Evolutionary conservation across 805 yeast genomes (phyloP).

Genomic region (Nakazawaea populi): DNA sequence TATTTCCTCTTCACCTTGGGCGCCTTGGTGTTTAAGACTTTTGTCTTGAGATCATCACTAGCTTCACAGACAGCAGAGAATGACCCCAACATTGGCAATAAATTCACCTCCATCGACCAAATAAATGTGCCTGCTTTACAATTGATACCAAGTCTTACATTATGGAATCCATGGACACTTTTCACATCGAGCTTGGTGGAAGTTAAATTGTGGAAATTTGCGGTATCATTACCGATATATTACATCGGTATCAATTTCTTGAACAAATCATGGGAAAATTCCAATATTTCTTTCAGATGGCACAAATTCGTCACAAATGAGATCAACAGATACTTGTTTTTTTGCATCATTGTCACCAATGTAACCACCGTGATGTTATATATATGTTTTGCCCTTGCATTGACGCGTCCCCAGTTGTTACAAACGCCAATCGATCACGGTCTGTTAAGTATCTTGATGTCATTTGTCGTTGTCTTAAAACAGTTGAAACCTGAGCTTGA

Average conservation of each 20-base stretch:
- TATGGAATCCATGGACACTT: slow-evolving; percentile 60
- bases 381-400: slow-evolving; percentile 28
- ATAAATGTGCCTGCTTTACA: slow-evolving; percentile 47
- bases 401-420: slow-evolving; percentile 30
- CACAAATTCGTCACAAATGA: slow-evolving; percentile 23
- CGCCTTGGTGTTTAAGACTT: not conserved
- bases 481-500: slow-evolving; percentile 56
- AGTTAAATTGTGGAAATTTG: slow-evolving; percentile 38
- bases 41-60: not conserved
- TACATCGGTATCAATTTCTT: slow-evolving; percentile 38
- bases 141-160: slow-evolving; percentile 52
- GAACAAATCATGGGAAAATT: slow-evolving; percentile 45
- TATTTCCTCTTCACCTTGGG: not conserved
- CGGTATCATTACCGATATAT: slow-evolving; percentile 31
- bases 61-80: slow-evolving; percentile 18
- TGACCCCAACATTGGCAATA: slow-evolving; percentile 22
- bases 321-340: slow-evolving; percentile 41
- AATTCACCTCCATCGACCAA: too few species aligned
- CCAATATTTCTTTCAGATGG: slow-evolving; percentile 8
- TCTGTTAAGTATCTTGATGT: slow-evolving; percentile 38
- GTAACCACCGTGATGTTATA: slow-evolving; percentile 40
- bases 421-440: slow-evolving; percentile 47
- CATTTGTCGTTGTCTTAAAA: slow-evolving; percentile 51
- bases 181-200: slow-evolving; percentile 63
- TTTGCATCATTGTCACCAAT: slow-evolving; percentile 56